Evolutionary conservation across 108 stramenopile genomes (phyloP).

Genomic region (Discostella pseudostelligera): DNA sequence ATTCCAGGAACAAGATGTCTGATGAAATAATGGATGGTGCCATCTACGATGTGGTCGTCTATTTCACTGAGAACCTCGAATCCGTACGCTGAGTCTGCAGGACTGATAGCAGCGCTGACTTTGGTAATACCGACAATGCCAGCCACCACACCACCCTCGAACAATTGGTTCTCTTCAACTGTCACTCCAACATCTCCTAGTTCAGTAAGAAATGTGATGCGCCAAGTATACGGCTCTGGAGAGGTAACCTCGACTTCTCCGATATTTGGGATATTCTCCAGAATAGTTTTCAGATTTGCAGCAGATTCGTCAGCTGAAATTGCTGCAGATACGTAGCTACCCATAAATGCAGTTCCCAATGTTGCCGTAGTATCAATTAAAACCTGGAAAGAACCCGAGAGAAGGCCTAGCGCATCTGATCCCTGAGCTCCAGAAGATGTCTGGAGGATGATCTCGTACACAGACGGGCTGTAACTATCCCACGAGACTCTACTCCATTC

Average conservation of each 20-base stretch:
- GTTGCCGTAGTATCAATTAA: conserved; percentile 29
- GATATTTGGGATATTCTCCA: conserved; percentile 77
- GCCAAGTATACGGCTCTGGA: conserved; percentile 40
- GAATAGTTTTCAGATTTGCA: conserved; percentile 51
- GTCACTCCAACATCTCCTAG: conserved; percentile 53
- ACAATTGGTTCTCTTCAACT: conserved; percentile 22
- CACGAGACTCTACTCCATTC: conserved; percentile 56
- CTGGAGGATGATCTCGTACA: conserved; percentile 39
- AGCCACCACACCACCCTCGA: conserved; percentile 19
- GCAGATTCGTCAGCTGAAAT: conserved; percentile 43
- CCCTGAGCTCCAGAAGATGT: conserved; percentile 29
- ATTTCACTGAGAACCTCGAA: conserved; percentile 24
- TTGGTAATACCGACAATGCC: conserved; percentile 27
- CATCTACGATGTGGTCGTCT: conserved; percentile 13
- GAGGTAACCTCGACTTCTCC: conserved; percentile 66
- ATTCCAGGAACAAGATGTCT: conserved; percentile 52
- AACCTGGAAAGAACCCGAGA: conserved; percentile 42
- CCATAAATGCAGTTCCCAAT: conserved; percentile 18
- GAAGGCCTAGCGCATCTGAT: conserved; percentile 26
- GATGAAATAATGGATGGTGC: conserved; percentile 38
- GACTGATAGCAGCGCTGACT: conserved; percentile 28
- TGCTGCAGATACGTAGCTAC: conserved; percentile 31
- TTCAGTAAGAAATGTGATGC: conserved; percentile 65
- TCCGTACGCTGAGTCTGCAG: conserved; percentile 40
- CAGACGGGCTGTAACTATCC: conserved; percentile 35